Evolutionary conservation across 2,329 filamentous ascomycete genomes (phyloP).

Genomic region (Xylaria sp.): DNA sequence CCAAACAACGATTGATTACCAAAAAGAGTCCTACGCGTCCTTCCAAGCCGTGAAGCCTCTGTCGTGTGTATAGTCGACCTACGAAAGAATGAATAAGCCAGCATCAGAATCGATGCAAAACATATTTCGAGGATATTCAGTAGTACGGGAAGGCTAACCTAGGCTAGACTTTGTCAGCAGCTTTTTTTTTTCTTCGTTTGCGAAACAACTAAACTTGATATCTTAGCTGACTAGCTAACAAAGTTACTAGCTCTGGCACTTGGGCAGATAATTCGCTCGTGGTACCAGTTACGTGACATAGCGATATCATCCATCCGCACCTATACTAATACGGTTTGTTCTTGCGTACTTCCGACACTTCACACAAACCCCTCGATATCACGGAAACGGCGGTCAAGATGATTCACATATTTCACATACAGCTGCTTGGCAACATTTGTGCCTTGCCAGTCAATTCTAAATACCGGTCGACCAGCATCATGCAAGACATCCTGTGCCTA

Average conservation of each 20-base stretch:
- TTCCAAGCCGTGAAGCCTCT: conserved; percentile 21
- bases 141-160: conserved; percentile 5
- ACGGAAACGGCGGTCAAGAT: background rate
- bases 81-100: conserved; percentile 21
- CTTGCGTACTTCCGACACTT: too few relatives aligned
- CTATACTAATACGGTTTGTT: too few relatives aligned
- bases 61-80: conserved; percentile 15
- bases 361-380: background rate
- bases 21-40: conserved; percentile 24
- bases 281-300: background rate
- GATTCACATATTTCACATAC: background rate
- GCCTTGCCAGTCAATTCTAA: background rate
- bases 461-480: background rate
- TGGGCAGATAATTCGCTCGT: background rate
- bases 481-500: background rate
- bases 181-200: background rate
- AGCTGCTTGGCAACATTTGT: background rate
- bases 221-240: background rate
- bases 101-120: conserved; percentile 5
- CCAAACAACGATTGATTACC: conserved; percentile 35
- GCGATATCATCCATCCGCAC: background rate
- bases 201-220: background rate
- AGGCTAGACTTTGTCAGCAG: background rate
- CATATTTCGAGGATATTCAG: background rate
- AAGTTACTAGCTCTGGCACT: background rate